Base-by-base conservation (phyloP, 2,329 filamentous ascomycete species). In the Chaetomium strumarium region DNA sequence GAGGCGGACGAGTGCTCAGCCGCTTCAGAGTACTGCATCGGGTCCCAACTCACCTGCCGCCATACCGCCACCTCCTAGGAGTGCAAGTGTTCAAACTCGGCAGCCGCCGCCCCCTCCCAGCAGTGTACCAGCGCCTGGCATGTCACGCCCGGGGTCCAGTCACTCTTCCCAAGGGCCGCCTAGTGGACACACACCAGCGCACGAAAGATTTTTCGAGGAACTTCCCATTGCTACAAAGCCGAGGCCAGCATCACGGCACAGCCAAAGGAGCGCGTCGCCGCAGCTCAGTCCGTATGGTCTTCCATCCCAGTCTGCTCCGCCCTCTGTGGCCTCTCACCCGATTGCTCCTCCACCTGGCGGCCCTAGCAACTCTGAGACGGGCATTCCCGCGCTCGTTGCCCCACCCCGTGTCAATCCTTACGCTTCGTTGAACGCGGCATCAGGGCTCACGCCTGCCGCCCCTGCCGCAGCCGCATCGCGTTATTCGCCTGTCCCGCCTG, bases 191-290 rank as follows among this genome's bases (percentile, higher is more conserved):
- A 58, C 62, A 14, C 54, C 62, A 43, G 57, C 69, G 2, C 76
- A 79, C 55, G 68, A 75, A 36, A 82, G 78, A 60, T 92, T 92
- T 66, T 92, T 90, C 59, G 88, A 91, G 67, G 88, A 92, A 50
- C 73, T 92, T 19, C 88, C 88, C 1, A 68, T 85, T 47, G 68
- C 77, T 1, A 69, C 79, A 4, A 84, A 77, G 63, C 77, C 82
- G n/a, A 79, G 84, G 24, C 79, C 82, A 16, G 75, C 76, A 20
- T 79, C 80, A 1, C 75, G 81, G 50, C 77, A 79, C 29, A 76
- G 74, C 59, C 69, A 67, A 24, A 60, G 61, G 30, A 64, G 72
- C 33, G 65, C 76, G 8, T 75, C 77, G 14, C 65, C 66, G 20
- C 73, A 68, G 36, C 63, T 66, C 44, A 68, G 58, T 20, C 65